Evolutionary conservation across 768 basidiomycete species (phyloP).

Genomic region (Dendrothele bispora): DNA sequence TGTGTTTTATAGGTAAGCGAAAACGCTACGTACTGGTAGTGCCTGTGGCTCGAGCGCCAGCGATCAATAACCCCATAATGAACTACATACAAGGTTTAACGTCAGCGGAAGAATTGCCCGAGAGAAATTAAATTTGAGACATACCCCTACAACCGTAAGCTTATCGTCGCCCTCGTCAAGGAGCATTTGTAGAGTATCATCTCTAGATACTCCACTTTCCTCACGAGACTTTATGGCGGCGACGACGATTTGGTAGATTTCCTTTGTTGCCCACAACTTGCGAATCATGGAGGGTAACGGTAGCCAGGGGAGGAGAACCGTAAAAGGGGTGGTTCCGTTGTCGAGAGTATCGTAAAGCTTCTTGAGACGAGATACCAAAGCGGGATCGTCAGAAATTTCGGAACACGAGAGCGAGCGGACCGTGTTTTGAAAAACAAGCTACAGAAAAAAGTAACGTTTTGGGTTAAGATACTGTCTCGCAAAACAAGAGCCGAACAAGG

Average conservation of each 20-base stretch:
- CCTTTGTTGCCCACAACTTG: conserved; percentile 72
- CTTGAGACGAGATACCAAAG: conserved; percentile 60
- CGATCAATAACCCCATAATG: conserved; percentile 79
- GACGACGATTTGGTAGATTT: conserved; percentile 70
- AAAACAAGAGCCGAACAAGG: background rate
- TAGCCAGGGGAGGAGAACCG: conserved; percentile 75
- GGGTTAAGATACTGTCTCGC: conserved; percentile 7
- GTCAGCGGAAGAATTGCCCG: conserved; percentile 1
- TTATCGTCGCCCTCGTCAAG: conserved; percentile 70
- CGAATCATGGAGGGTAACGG: conserved; percentile 71
- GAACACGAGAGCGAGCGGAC: conserved; percentile 64
- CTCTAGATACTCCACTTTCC: conserved; percentile 52
- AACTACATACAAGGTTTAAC: conserved; percentile 47
- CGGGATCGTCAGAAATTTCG: conserved; percentile 70
- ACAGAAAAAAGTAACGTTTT: conserved; percentile 10
- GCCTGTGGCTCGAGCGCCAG: conserved; percentile 79
- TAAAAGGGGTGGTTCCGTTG: conserved; percentile 67
- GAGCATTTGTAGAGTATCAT: conserved; percentile 75
- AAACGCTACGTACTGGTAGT: conserved; percentile 53
- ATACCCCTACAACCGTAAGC: conserved; percentile 67
- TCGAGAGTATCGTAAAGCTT: conserved; percentile 69
- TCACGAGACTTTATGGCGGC: conserved; percentile 56
- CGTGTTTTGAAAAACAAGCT: conserved; percentile 76
- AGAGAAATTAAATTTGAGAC: conserved; percentile 20
- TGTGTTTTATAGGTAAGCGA: no score